A percentile compares a stretch with the other conserved stretches of the same genome.
These are phyloP conservation scores for Lipomyces chichibuensis DNA, from an alignment of 805 yeast species.

Conservation along the genomic window DNA sequence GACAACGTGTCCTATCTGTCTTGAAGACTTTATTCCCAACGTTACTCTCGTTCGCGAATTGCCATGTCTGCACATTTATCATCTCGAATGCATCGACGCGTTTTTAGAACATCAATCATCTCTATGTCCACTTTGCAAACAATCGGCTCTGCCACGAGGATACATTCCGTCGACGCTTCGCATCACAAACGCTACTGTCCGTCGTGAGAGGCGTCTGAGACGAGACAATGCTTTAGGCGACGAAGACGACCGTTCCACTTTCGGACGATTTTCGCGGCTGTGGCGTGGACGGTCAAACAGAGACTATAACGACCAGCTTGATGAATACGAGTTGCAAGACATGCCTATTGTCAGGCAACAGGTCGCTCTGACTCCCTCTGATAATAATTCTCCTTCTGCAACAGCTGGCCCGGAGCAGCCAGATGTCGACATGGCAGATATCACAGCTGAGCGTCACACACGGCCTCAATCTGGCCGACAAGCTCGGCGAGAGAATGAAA, in stretches of 20 bases:
- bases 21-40: constrained; percentile 64
- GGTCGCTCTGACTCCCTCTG: background rate
- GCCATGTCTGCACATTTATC: constrained; percentile 81
- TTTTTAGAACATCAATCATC: constrained; percentile 75
- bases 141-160: constrained; percentile 30
- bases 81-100: constrained; percentile 75
- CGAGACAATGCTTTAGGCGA: constrained; percentile 9
- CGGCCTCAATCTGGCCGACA: background rate
- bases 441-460: background rate
- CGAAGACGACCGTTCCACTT: background rate
- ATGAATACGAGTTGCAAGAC: constrained; percentile 1
- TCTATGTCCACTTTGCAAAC: constrained; percentile 74
- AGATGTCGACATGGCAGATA: background rate
- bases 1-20: constrained; percentile 69
- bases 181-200: constrained; percentile 34
- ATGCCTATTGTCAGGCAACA: background rate
- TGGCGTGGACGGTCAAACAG: background rate
- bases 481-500: background rate
- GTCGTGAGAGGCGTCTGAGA: constrained; percentile 32
- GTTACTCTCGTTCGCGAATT: constrained; percentile 62
- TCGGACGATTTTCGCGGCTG: background rate
- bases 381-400: background rate
- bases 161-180: constrained; percentile 32
- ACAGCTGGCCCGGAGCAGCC: background rate
- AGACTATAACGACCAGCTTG: background rate